Evolutionary conservation across 192 early-diverging fungal species (phyloP).

Genomic region (Gaertneriomyces semiglobifer): DNA sequence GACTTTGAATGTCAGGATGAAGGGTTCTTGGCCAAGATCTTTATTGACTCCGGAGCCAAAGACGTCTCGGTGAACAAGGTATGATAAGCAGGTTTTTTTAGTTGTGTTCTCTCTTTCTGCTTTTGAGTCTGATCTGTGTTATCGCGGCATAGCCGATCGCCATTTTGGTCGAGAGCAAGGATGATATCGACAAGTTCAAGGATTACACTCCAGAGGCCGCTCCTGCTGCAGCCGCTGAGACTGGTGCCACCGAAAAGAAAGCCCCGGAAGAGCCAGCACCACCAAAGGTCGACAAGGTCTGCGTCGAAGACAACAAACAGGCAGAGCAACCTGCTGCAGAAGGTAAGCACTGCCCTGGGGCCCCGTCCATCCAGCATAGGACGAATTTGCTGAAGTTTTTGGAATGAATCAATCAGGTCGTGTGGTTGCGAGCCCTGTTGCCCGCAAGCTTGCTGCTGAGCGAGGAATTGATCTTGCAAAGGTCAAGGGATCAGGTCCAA

Average conservation of each 20-base stretch:
- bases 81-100: slow-evolving; percentile 20
- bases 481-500: slow-evolving; percentile 82
- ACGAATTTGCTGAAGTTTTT: no score
- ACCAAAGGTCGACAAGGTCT: background rate
- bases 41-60: slow-evolving; percentile 75
- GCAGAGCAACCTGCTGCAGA: background rate
- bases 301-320: no score
- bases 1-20: slow-evolving; percentile 99
- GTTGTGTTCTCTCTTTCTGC: background rate
- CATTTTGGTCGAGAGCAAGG: slow-evolving; percentile 86
- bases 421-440: slow-evolving; percentile 80
- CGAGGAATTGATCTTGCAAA: slow-evolving; percentile 72
- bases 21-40: slow-evolving; percentile 90
- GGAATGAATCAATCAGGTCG: slow-evolving; percentile 42
- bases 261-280: background rate
- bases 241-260: background rate
- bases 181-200: slow-evolving; percentile 81
- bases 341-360: slow-evolving; percentile 25
- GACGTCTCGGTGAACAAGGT: slow-evolving; percentile 78
- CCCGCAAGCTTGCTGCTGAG: slow-evolving; percentile 81
- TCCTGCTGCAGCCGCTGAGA: slow-evolving; percentile 25
- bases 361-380: slow-evolving; percentile 26
- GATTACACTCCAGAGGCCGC: slow-evolving; percentile 57
- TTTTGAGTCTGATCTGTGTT: no score
- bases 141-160: slow-evolving; percentile 70